Evolutionary conservation across 2,329 filamentous ascomycete genomes (phyloP).

Genomic region (Arthrocladium fulminans): DNA sequence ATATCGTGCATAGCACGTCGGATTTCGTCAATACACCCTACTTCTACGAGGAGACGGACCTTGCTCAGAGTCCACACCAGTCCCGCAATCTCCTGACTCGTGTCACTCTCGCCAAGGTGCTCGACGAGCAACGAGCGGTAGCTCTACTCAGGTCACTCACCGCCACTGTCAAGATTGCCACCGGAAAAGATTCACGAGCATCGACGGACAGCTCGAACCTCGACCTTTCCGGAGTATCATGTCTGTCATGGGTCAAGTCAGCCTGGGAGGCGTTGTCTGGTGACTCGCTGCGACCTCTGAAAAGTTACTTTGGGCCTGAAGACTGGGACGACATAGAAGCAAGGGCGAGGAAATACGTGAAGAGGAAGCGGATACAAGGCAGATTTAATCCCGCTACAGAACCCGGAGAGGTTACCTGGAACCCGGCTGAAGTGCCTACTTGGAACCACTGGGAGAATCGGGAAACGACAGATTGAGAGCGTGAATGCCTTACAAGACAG

Average conservation of each 20-base stretch:
- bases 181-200: background rate
- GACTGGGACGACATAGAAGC: slow-evolving; percentile 20
- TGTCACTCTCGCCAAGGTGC: slow-evolving; percentile 20
- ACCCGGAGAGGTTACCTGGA: slow-evolving; percentile 11
- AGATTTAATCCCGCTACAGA: slow-evolving; percentile 11
- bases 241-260: slow-evolving; percentile 20
- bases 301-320: slow-evolving; percentile 17
- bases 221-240: slow-evolving; percentile 8
- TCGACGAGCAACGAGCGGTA: slow-evolving; percentile 16
- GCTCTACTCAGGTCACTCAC: slow-evolving; percentile 14
- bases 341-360: slow-evolving; percentile 20
- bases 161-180: background rate
- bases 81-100: slow-evolving; percentile 15
- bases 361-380: slow-evolving; percentile 18
- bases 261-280: slow-evolving; percentile 15
- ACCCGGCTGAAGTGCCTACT: slow-evolving; percentile 17
- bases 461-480: slow-evolving; percentile 18
- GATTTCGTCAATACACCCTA: slow-evolving; percentile 10
- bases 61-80: slow-evolving; percentile 10
- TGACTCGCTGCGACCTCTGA: slow-evolving; percentile 13
- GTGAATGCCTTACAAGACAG: no score
- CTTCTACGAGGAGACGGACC: slow-evolving; percentile 21
- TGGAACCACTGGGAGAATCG: slow-evolving; percentile 24
- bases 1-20: slow-evolving; percentile 14
- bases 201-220: background rate